phyloP scores from a whole-genome alignment of 2,329 filamentous ascomycete species.

The Fusarium buharicum region DNA sequence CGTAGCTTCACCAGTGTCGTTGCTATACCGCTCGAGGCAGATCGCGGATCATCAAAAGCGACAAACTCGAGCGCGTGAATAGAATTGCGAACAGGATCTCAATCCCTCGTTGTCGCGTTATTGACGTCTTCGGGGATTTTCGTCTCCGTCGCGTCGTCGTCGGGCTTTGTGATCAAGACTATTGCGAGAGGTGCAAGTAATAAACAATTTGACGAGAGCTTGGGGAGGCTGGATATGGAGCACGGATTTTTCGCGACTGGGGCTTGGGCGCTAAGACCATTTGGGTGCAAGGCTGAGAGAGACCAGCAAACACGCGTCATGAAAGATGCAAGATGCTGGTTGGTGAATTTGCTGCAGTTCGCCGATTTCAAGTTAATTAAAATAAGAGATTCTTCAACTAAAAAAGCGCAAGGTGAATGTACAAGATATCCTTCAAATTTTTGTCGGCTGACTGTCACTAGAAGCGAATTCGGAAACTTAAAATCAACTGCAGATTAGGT shows the following conservation, averaged over 20 bases:
- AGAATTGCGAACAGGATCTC: constrained; percentile 18
- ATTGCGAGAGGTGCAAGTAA: constrained; percentile 35
- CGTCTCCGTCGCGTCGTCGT: constrained; percentile 41
- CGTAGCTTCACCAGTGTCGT: constrained; percentile 47
- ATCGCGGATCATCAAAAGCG: constrained; percentile 47
- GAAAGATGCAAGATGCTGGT: not conserved
- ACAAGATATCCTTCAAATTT: no score
- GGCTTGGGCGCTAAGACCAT: constrained; percentile 49
- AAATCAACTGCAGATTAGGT: no score
- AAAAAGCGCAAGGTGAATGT: no score
- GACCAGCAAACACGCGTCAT: constrained; percentile 36
- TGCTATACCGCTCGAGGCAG: constrained; percentile 38
- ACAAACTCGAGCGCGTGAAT: constrained; percentile 32
- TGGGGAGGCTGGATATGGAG: constrained; percentile 50
- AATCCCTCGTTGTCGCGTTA: constrained; percentile 30
- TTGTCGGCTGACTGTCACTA: not conserved
- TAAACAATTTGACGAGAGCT: constrained; percentile 49
- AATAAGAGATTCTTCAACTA: no score
- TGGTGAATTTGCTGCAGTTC: not conserved
- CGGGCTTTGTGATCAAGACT: constrained; percentile 29
- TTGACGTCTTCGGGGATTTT: constrained; percentile 13
- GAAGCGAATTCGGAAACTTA: no score
- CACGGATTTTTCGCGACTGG: constrained; percentile 54
- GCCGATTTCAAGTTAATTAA: not conserved
- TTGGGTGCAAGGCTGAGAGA: constrained; percentile 51